Evolutionary conservation across 2,329 filamentous ascomycete species (phyloP).

Genomic region (Fusarium circinatum): DNA sequence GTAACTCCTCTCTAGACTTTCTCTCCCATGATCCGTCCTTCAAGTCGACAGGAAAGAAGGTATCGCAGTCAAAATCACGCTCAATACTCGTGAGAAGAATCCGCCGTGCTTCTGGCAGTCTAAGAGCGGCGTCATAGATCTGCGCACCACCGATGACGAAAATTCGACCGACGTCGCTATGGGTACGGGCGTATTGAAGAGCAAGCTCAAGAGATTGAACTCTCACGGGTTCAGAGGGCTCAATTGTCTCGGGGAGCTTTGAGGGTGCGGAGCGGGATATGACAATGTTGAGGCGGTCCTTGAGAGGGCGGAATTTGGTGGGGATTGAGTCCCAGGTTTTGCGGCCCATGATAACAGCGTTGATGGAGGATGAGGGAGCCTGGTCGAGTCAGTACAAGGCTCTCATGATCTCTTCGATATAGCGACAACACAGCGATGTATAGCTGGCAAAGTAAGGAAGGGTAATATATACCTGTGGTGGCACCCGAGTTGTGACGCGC

Average conservation of each 20-base stretch:
- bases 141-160: conserved; percentile 93
- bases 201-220: conserved; percentile 69
- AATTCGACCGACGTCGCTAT: conserved; percentile 63
- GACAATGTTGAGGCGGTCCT: conserved; percentile 83
- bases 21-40: conserved; percentile 64
- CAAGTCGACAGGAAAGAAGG: conserved; percentile 73
- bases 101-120: conserved; percentile 64
- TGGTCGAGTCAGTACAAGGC: conserved; percentile 14
- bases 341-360: conserved; percentile 95
- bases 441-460: background rate
- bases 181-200: conserved; percentile 56
- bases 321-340: conserved; percentile 97
- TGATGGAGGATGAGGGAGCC: conserved; percentile 55
- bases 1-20: conserved; percentile 62
- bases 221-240: conserved; percentile 59
- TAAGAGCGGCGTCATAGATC: conserved; percentile 80
- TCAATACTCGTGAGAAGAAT: conserved; percentile 77
- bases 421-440: background rate
- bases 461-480: conserved; percentile 53
- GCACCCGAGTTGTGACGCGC: conserved; percentile 80
- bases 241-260: conserved; percentile 6
- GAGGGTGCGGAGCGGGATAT: conserved; percentile 67
- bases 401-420: background rate
- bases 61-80: conserved; percentile 79
- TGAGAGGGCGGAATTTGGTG: conserved; percentile 78